phyloP scores from a whole-genome alignment of 2,329 filamentous ascomycete species.

The Ascochyta viciae-villosae region DNA sequence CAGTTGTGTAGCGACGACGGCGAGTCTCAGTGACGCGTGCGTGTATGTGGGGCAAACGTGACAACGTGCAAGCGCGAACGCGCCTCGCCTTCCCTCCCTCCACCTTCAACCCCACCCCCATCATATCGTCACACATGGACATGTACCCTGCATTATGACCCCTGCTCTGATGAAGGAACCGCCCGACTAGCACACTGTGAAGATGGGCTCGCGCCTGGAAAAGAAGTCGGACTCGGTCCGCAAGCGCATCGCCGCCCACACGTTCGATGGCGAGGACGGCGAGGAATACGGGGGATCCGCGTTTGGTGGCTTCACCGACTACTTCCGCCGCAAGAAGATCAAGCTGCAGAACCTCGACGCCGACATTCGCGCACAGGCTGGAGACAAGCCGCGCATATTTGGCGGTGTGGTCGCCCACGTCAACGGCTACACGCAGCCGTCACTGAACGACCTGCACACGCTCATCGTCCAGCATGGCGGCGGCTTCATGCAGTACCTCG shows the following conservation, averaged over 20 bases:
- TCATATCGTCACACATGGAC: conserved; percentile 19
- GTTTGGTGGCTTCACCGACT: conserved; percentile 90
- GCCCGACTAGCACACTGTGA: conserved; percentile 15
- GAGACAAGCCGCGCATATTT: conserved; percentile 83
- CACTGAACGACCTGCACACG: conserved; percentile 84
- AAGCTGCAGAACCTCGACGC: conserved; percentile 95
- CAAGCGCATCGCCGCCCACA: conserved; percentile 71
- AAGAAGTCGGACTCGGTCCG: conserved; percentile 65
- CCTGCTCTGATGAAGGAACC: conserved; percentile 27
- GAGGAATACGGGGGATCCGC: conserved; percentile 89
- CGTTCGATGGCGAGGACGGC: conserved; percentile 80
- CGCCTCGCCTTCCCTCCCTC: neutral
- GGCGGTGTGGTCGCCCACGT: conserved; percentile 89
- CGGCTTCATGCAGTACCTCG: conserved; percentile 91
- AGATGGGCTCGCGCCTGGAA: conserved; percentile 69
- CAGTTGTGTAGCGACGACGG: too few relatives aligned
- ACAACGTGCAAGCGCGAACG: conserved; percentile 6
- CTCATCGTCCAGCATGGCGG: conserved; percentile 94
- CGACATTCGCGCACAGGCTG: conserved; percentile 73
- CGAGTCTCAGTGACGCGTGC: neutral
- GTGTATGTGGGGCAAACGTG: conserved; percentile 4
- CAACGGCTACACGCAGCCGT: conserved; percentile 95
- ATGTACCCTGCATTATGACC: conserved; percentile 32
- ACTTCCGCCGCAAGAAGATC: conserved; percentile 94
- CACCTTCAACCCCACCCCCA: conserved; percentile 12